phyloP scores from a whole-genome alignment of 345 rosid genomes.

The Hypericum perforatum region DNA sequence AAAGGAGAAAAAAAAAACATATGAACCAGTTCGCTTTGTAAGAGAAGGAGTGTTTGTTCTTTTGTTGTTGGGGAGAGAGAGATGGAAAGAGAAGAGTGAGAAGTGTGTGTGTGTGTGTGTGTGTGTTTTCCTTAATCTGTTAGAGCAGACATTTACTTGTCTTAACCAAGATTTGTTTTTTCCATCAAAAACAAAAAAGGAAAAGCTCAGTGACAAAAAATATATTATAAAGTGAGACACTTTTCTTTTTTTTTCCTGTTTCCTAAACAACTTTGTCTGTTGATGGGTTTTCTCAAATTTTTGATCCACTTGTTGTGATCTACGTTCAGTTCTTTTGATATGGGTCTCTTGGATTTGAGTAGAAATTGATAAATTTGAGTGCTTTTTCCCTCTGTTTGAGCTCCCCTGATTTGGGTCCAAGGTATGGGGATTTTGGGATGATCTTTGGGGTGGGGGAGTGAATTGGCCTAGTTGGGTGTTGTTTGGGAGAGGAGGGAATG shows the following conservation, averaged over 20 bases:
- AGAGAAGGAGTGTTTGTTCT: too few species aligned
- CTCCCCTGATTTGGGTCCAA: neutral
- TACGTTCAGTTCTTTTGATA: neutral
- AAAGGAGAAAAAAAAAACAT: neutral
- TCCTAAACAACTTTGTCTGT: neutral
- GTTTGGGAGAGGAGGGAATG: constrained; percentile 20
- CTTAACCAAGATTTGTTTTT: constrained; percentile 15
- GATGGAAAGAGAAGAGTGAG: too few species aligned
- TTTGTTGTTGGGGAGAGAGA: neutral
- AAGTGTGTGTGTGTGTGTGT: constrained; percentile 5
- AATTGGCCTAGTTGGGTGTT: constrained; percentile 4
- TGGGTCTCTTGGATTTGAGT: constrained; percentile 12
- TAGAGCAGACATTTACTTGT: constrained; percentile 15
- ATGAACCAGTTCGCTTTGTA: constrained; percentile 12
- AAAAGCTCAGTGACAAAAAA: too few species aligned
- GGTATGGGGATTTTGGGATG: constrained; percentile 1
- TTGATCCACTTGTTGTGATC: constrained; percentile 10
- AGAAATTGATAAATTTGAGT: constrained; percentile 9
- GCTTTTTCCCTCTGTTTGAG: neutral
- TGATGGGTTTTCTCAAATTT: neutral
- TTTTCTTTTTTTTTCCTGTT: neutral
- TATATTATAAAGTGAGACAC: neutral
- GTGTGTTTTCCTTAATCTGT: neutral
- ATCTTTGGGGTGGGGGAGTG: neutral
- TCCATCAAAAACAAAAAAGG: neutral